Evolutionary conservation across 2,329 filamentous ascomycete species (phyloP).

Genomic region (Neopestalotiopsis clavispora): DNA sequence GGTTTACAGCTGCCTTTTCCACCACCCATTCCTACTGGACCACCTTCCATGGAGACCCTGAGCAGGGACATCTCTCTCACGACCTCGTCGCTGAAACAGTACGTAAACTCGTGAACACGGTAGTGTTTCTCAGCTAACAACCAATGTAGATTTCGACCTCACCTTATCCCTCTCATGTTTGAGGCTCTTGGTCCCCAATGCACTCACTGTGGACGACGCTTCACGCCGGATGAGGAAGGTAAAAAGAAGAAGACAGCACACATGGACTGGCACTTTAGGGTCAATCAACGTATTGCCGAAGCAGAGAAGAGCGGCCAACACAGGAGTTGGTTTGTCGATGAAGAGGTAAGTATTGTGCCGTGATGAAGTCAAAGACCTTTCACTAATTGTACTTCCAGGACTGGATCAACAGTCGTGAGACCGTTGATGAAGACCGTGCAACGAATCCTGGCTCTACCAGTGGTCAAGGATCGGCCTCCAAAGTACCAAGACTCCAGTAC

Average conservation of each 20-base stretch:
- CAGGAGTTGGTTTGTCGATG: constrained; percentile 93
- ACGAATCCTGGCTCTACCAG: constrained; percentile 41
- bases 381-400: constrained; percentile 59
- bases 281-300: constrained; percentile 87
- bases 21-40: constrained; percentile 41
- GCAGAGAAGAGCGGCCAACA: constrained; percentile 86
- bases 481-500: constrained; percentile 67
- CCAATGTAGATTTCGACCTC: constrained; percentile 68
- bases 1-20: constrained; percentile 34
- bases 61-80: constrained; percentile 64
- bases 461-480: constrained; percentile 44
- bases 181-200: constrained; percentile 86
- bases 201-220: constrained; percentile 88
- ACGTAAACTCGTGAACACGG: constrained; percentile 40
- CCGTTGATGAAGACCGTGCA: constrained; percentile 68
- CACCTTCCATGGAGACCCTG: constrained; percentile 36
- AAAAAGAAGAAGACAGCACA: constrained; percentile 87
- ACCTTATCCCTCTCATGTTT: constrained; percentile 76
- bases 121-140: constrained; percentile 23
- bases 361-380: neutral
- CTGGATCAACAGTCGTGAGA: constrained; percentile 87
- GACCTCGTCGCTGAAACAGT: constrained; percentile 75
- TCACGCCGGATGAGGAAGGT: constrained; percentile 77
- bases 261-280: constrained; percentile 98
- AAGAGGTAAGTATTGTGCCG: constrained; percentile 63